phyloP scores from a whole-genome alignment of 371 early-diverging fungal species.

The Mucor racemosus region DNA sequence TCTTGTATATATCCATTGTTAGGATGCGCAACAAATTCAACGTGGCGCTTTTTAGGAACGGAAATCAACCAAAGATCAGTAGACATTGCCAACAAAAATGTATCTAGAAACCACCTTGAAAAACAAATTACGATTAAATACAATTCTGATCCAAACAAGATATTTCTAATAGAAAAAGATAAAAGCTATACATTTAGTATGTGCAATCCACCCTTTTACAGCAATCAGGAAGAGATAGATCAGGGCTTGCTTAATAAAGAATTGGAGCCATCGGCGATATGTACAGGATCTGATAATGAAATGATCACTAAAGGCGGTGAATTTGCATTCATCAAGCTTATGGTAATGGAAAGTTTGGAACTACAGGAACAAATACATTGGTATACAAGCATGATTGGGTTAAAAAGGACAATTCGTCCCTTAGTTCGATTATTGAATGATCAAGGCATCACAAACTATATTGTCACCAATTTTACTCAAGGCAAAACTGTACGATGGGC shows the following conservation, averaged over 20 bases:
- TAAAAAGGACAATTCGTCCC: slow-evolving; percentile 53
- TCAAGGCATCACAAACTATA: slow-evolving; percentile 45
- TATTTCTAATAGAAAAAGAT: slow-evolving; percentile 30
- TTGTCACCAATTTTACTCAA: slow-evolving; percentile 59
- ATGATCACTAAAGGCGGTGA: slow-evolving; percentile 77
- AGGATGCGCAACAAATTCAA: slow-evolving; percentile 50
- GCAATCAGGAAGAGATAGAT: slow-evolving; percentile 50
- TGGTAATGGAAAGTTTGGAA: slow-evolving; percentile 61
- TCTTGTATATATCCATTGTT: slow-evolving; percentile 80
- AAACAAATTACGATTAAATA: slow-evolving; percentile 46
- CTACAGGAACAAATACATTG: slow-evolving; percentile 51
- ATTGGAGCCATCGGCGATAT: slow-evolving; percentile 54
- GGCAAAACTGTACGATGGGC: slow-evolving; percentile 69
- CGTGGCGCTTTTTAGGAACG: slow-evolving; percentile 65
- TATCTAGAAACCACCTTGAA: slow-evolving; percentile 52
- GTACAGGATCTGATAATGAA: slow-evolving; percentile 61
- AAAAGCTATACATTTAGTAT: slow-evolving; percentile 60
- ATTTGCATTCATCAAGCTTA: slow-evolving; percentile 56
- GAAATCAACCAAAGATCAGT: slow-evolving; percentile 61
- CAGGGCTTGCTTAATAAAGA: slow-evolving; percentile 46
- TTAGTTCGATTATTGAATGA: slow-evolving; percentile 41
- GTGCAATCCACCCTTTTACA: slow-evolving; percentile 82
- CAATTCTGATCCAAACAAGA: slow-evolving; percentile 36
- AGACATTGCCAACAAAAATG: slow-evolving; percentile 61
- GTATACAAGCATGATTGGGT: slow-evolving; percentile 71